A percentile compares a stretch with the other conserved stretches of the same genome.
These are phyloP conservation scores for Sarocladium oryzae DNA, from an alignment of 2,329 filamentous ascomycete genomes.

Conservation along the genomic window DNA sequence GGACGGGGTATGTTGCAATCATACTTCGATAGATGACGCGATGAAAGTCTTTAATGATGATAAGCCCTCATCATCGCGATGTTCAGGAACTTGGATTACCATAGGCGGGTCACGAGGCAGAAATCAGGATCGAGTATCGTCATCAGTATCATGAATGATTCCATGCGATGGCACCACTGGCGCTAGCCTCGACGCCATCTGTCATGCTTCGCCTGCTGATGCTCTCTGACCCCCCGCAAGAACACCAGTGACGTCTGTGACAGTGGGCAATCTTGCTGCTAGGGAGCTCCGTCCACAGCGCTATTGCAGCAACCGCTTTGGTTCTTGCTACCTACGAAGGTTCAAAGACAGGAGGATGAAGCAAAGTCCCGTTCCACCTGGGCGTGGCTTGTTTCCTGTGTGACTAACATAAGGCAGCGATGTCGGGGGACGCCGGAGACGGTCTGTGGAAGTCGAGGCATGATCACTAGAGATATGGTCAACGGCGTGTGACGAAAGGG, in stretches of 20 bases:
- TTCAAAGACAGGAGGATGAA: too few species aligned
- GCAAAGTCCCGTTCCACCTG: too few species aligned
- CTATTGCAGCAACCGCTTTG: too few species aligned
- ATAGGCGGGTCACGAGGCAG: constrained; percentile 1
- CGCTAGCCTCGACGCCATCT: constrained; percentile 6
- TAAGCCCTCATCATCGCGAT: background rate
- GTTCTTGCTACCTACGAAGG: too few species aligned
- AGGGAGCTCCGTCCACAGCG: too few species aligned
- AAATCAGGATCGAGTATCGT: background rate
- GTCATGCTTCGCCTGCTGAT: background rate
- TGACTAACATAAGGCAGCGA: too few species aligned
- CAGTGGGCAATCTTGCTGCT: too few species aligned
- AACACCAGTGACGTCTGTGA: background rate
- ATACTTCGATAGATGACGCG: background rate
- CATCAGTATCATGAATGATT: constrained; percentile 7
- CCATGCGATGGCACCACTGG: constrained; percentile 5
- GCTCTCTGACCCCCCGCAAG: background rate
- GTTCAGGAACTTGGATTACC: background rate
- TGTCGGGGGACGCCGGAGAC: too few species aligned
- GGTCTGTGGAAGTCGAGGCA: too few species aligned
- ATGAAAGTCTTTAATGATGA: background rate
- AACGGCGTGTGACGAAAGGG: too few species aligned
- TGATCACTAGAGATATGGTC: background rate
- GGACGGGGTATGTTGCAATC: background rate
- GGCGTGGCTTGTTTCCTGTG: too few species aligned